phyloP scores from a whole-genome alignment of 352 stramenopile species.

The Thraustochytrium striatum region DNA sequence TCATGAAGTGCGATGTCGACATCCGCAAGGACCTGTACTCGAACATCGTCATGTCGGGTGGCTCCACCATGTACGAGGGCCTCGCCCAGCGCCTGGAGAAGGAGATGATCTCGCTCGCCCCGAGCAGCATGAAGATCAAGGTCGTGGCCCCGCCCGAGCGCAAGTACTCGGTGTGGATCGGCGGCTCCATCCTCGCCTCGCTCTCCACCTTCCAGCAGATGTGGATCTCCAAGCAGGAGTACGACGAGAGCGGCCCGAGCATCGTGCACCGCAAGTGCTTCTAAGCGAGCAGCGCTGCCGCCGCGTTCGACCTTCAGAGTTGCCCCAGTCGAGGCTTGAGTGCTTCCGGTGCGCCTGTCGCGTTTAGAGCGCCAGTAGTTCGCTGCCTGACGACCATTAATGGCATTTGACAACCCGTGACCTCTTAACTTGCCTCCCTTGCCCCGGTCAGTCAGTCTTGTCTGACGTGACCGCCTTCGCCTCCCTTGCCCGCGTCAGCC shows the following conservation, averaged over 20 bases:
- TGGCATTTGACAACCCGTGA: no score
- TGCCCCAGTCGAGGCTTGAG: not conserved
- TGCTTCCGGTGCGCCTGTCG: not conserved
- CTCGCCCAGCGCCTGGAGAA: conserved; percentile 77
- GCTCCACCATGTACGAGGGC: conserved; percentile 78
- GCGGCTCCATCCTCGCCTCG: conserved; percentile 92
- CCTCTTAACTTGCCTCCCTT: no score
- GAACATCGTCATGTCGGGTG: conserved; percentile 84
- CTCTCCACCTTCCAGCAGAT: conserved; percentile 97
- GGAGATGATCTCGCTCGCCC: conserved; percentile 78
- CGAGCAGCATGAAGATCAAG: conserved; percentile 84
- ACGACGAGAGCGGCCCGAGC: conserved; percentile 92
- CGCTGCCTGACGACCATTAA: no score
- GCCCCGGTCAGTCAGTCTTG: no score
- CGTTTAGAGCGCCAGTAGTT: no score
- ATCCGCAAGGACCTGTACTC: conserved; percentile 85
- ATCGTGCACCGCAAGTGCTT: conserved; percentile 94
- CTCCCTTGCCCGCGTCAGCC: no score
- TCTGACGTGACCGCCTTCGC: no score
- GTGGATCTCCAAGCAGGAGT: conserved; percentile 97
- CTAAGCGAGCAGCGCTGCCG: conserved; percentile 54
- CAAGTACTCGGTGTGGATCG: conserved; percentile 90
- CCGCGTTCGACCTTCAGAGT: not conserved
- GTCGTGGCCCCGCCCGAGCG: conserved; percentile 81
- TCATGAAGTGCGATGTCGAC: conserved; percentile 96